A percentile compares a stretch with the other conserved stretches of the same genome.
Evolutionary conservation across 129 eudicot genomes (phyloP).

Genomic region (Mikania micrantha): DNA sequence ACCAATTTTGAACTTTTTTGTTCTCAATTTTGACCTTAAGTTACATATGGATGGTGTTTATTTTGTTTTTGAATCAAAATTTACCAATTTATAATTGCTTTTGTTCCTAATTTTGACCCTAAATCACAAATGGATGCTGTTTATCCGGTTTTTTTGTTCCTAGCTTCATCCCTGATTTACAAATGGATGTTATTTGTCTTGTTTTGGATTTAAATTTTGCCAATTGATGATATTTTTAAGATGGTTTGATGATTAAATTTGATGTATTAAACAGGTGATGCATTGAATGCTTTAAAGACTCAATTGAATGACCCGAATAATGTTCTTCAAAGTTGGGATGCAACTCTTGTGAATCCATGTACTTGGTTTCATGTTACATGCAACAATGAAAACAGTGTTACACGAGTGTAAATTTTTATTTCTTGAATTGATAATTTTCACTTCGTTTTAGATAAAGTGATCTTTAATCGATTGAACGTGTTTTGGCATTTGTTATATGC

Average conservation of each 20-base stretch:
- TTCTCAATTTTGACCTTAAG: background rate
- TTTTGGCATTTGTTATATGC: slow-evolving; percentile 10
- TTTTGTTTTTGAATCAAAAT: background rate
- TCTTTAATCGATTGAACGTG: background rate
- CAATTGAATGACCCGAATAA: slow-evolving; percentile 72
- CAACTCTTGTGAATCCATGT: slow-evolving; percentile 87
- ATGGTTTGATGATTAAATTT: slow-evolving; percentile 9
- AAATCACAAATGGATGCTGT: too few species aligned
- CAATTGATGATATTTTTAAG: slow-evolving; percentile 1
- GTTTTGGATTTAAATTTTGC: background rate
- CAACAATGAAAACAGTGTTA: slow-evolving; percentile 68
- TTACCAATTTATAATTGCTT: background rate
- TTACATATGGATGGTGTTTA: background rate
- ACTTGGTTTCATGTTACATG: slow-evolving; percentile 93
- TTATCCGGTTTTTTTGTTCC: background rate
- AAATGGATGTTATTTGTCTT: background rate
- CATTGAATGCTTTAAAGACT: slow-evolving; percentile 65
- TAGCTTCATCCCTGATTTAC: background rate
- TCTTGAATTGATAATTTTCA: background rate
- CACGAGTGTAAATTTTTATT: slow-evolving; percentile 59
- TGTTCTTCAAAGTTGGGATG: slow-evolving; percentile 91
- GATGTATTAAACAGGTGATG: slow-evolving; percentile 53
- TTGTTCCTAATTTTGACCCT: background rate
- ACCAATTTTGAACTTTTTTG: too few species aligned
- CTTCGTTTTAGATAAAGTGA: background rate